Evolutionary conservation across 306 rosid species (phyloP), one percentile per base, ranked within the genome.

Genomic region (Vigna trinervia): DNA sequence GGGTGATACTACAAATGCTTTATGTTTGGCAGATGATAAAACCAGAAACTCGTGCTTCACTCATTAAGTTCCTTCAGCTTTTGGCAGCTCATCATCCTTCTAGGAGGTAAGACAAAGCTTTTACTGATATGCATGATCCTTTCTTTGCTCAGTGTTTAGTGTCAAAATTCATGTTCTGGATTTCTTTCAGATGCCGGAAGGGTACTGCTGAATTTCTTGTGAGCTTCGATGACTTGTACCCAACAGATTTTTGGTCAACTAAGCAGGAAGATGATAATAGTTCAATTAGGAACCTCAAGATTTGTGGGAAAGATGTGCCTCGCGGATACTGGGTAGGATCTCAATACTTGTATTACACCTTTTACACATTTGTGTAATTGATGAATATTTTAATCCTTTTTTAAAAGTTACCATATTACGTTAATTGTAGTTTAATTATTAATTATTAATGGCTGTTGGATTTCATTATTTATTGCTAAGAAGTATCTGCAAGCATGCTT

Each of bases 251-350:
- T 67, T 78, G 66, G 86, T 71, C 85, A 58, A 56, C 66, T 62
- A 70, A 82, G 71, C 85, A 74, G 82, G 88, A 81, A 82, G 86
- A 81, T 72, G 81, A 78, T 75, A 80, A 79, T 62, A 90, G 69
- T 66, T 73, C 84, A 39, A 59, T 78, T 74, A 79, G 10, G 66
- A 81, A 81, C 77, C 63, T 91, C 80, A 89, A 90, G 84, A 88
- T 95, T 77, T 95, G 99, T 63, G 97, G 99, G 81, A 90, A 86
- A 84, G 97, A 88, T 50, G 89, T 92, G 79, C 99, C 99, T 83
- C 97, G 94, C 32, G 99, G 99, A 73, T 95, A 95, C 81, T 95
- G 97, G 99, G 99, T 95, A 78, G 53, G 88, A 74, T 74, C 76
- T 78, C 47, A 50, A 50, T 26, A 36, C 80, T 39, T 41, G 65